Evolutionary conservation across 2,329 filamentous ascomycete species (phyloP).

Genomic region (Cladophialophora bantiana): DNA sequence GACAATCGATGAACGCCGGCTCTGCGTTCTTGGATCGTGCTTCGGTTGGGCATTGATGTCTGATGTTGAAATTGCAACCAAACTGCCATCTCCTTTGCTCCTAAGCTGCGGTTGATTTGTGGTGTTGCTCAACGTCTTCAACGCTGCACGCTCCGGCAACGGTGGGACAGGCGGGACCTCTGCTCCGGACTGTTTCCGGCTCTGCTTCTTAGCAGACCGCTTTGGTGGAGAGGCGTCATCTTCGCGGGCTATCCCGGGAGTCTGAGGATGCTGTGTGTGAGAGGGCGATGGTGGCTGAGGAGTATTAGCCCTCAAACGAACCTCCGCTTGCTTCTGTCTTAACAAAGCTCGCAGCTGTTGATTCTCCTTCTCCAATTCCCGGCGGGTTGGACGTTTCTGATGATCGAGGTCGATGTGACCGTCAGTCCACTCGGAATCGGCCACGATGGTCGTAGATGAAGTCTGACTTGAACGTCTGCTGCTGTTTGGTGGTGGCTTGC

Average conservation of each 20-base stretch:
- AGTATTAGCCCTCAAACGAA: background rate
- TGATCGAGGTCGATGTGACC: conserved; percentile 32
- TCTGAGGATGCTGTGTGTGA: background rate
- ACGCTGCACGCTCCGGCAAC: conserved; percentile 28
- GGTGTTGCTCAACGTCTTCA: conserved; percentile 30
- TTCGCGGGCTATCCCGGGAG: background rate
- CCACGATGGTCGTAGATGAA: conserved; percentile 9
- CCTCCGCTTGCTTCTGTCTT: conserved; percentile 33
- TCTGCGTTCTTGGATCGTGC: conserved; percentile 10
- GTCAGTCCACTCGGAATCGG: conserved; percentile 24
- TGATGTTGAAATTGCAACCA: conserved; percentile 7
- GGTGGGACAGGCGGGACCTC: conserved; percentile 27
- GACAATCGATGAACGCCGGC: conserved; percentile 4
- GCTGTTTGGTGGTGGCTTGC: background rate
- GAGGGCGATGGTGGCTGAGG: conserved; percentile 13
- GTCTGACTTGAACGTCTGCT: conserved; percentile 14
- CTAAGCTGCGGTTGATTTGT: conserved; percentile 31
- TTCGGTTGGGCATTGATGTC: conserved; percentile 11
- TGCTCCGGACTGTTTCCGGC: conserved; percentile 8
- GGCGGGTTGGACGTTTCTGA: conserved; percentile 35
- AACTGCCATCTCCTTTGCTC: background rate
- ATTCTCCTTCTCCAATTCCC: conserved; percentile 41
- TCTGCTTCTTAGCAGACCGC: conserved; percentile 23
- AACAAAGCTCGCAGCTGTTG: conserved; percentile 39
- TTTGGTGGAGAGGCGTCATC: conserved; percentile 5